phyloP scores from a whole-genome alignment of 768 basidiomycete genomes.

The Amyloporia xantha region DNA sequence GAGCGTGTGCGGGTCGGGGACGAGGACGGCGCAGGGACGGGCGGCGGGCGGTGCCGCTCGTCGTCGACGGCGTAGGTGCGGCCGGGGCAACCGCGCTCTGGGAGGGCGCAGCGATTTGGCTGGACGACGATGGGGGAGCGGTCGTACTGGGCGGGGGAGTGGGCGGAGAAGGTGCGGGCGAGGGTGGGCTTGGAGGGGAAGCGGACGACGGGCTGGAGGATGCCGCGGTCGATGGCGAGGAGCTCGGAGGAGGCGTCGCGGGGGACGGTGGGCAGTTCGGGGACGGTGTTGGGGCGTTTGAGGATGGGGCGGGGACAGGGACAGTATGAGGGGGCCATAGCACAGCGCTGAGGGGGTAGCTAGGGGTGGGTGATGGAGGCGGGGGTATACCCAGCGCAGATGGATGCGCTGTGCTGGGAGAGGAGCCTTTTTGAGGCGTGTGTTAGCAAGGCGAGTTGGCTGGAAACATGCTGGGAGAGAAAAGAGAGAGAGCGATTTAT shows the following conservation, averaged over 20 bases:
- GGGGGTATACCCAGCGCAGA: too few species aligned
- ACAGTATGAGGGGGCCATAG: slow-evolving; percentile 19
- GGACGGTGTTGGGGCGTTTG: slow-evolving; percentile 36
- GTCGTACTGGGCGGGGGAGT: slow-evolving; percentile 54
- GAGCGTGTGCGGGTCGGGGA: not conserved
- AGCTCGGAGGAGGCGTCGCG: slow-evolving; percentile 25
- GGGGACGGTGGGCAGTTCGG: slow-evolving; percentile 14
- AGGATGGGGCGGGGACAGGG: slow-evolving; percentile 49
- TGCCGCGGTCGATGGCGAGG: slow-evolving; percentile 45
- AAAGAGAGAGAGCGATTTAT: not conserved
- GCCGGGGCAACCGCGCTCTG: slow-evolving; percentile 72
- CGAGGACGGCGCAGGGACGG: slow-evolving; percentile 1
- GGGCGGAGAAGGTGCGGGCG: slow-evolving; percentile 34
- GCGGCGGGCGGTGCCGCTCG: slow-evolving; percentile 16
- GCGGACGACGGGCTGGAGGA: slow-evolving; percentile 46
- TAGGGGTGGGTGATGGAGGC: not conserved
- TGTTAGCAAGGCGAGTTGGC: not conserved
- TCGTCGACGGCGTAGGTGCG: slow-evolving; percentile 54
- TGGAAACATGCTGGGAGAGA: not conserved
- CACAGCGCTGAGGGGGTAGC: too few species aligned
- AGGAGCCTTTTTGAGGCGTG: not conserved
- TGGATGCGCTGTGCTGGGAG: not conserved
- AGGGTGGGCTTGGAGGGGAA: slow-evolving; percentile 35
- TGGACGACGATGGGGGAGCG: slow-evolving; percentile 71
- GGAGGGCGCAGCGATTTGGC: slow-evolving; percentile 69